Evolutionary conservation across 2,329 filamentous ascomycete genomes (phyloP).

Genomic region (Claviceps purpurea): DNA sequence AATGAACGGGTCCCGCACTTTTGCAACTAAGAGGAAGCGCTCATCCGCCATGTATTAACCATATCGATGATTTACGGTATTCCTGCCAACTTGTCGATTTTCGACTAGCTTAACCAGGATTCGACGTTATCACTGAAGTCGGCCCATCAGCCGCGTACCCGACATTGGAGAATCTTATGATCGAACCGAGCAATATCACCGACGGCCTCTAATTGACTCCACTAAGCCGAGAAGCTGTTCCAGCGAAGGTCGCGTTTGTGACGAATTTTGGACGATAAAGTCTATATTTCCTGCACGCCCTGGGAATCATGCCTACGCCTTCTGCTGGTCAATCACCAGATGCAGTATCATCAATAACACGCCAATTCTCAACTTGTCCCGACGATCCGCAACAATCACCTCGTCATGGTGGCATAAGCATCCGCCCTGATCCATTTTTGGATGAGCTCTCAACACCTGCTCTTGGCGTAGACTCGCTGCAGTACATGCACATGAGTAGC

Average conservation of each 20-base stretch:
- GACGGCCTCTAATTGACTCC: not conserved
- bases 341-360: constrained; percentile 21
- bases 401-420: constrained; percentile 12
- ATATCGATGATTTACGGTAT: constrained; percentile 2
- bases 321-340: constrained; percentile 28
- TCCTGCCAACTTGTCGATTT: not conserved
- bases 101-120: constrained; percentile 1
- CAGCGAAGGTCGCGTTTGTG: not conserved
- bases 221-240: not conserved
- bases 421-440: constrained; percentile 10
- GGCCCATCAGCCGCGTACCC: not conserved
- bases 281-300: not conserved
- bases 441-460: constrained; percentile 12
- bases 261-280: not conserved
- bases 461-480: constrained; percentile 6
- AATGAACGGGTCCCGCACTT: not conserved
- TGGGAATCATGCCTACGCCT: constrained; percentile 30
- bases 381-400: constrained; percentile 23
- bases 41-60: constrained; percentile 1
- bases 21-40: not conserved
- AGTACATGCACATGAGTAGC: not conserved
- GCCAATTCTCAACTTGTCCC: constrained; percentile 29
- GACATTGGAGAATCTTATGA: not conserved
- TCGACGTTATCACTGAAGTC: not conserved
- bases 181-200: not conserved